Base-by-base conservation (phyloP, 1,139 yeast genomes). In the Candida glucosophila region DNA sequence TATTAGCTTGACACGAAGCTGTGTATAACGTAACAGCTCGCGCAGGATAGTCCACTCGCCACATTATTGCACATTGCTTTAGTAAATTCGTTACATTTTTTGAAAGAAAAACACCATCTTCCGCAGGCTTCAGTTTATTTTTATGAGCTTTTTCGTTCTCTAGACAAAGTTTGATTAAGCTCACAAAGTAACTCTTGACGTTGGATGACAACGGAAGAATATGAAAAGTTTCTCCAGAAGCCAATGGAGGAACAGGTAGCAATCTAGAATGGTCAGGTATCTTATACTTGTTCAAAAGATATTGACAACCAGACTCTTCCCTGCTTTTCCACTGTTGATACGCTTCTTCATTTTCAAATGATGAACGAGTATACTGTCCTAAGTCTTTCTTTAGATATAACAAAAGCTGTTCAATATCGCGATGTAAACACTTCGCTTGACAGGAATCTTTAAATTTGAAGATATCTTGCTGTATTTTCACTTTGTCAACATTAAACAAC, bases 21-120 rank as follows among this genome's bases (percentile, higher is more conserved):
- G 76, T 65, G 27, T 67, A 68, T 4, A 75, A 37, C 3, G 75
- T 43, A 0, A 68, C 61, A 0, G 76, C 71, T 30, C 69, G 52
- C 1, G 86, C 61, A 0, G 74, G 57, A 6, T 49, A 47, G 30
- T 69, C 70, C 5, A 80, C 48, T 33, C 81, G 55, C 93, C 93
- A 81, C 24, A 73, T 56, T 24, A 56, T 61, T 5, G 75, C 58
- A 30, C 73, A 69, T 12, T 60, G 52, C 6, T 47, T 51, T 8
- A 74, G 43, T 14, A 75, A 50, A 28, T 55, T 63, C 15, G 47
- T 39, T 3, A 67, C 57, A 15, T 58, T 50, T 43, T 71, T 63
- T 23, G 54, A 55, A 24, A 55, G 50, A 17, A 55, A 41, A 8
- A 55, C 52, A 6, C 40, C 49, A 22, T 25, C 41, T 34, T 14